phyloP scores from a whole-genome alignment of 306 rosid species.

The Echinosophora koreensis region DNA sequence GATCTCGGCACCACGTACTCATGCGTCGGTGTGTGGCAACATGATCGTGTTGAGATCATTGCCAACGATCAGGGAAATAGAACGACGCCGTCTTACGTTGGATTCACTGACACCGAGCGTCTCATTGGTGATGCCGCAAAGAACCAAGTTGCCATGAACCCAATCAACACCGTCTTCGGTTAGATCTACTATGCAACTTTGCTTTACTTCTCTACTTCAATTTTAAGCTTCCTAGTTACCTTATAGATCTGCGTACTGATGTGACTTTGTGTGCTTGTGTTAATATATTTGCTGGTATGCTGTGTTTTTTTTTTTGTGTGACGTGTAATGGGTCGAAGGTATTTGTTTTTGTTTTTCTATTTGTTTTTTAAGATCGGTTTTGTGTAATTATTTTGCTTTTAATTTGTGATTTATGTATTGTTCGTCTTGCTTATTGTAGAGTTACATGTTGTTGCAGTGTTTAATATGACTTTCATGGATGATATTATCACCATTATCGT shows the following conservation, averaged over 20 bases:
- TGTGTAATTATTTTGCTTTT: background rate
- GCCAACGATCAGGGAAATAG: conserved; percentile 80
- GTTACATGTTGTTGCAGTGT: no score
- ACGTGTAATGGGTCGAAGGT: no score
- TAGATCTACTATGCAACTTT: conserved; percentile 31
- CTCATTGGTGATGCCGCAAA: conserved; percentile 73
- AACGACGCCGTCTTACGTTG: conserved; percentile 76
- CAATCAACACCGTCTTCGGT: conserved; percentile 73
- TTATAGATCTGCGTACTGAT: no score
- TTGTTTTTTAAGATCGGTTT: background rate
- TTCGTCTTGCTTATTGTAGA: no score
- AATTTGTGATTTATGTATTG: no score
- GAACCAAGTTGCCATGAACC: conserved; percentile 77
- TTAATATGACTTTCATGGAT: no score
- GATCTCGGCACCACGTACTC: conserved; percentile 80
- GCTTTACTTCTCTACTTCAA: no score
- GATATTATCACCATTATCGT: no score
- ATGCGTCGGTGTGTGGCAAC: conserved; percentile 77
- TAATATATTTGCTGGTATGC: background rate
- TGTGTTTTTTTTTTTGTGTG: no score
- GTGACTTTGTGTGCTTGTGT: background rate
- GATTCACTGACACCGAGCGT: conserved; percentile 66
- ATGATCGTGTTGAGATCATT: conserved; percentile 75
- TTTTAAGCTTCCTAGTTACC: no score
- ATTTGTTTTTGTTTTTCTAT: no score